phyloP scores from a whole-genome alignment of 164 flowering plant genomes.

The Malania oleifera region DNA sequence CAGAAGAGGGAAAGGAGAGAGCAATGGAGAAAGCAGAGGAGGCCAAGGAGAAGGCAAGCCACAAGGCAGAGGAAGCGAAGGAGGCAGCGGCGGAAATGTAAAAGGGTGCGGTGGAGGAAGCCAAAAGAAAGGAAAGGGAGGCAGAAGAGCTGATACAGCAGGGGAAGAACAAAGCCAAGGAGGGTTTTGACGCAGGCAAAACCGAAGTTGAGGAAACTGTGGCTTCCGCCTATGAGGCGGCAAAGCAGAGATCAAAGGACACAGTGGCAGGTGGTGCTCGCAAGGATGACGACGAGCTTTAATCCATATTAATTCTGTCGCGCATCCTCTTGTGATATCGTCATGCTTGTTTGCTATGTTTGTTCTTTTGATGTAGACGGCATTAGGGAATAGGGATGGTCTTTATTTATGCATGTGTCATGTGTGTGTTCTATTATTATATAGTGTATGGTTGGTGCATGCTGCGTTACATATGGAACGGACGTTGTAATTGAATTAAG shows the following conservation, averaged over 20 bases:
- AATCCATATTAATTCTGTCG: background rate
- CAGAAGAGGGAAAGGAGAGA: background rate
- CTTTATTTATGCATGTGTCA: no score
- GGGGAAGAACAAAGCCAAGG: conserved; percentile 26
- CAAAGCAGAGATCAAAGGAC: conserved; percentile 24
- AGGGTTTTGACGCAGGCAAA: conserved; percentile 30
- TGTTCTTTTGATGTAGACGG: no score
- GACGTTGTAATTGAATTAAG: no score
- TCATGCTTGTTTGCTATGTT: no score
- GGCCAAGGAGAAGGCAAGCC: conserved; percentile 7
- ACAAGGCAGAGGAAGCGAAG: conserved; percentile 14
- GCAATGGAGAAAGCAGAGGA: conserved; percentile 9
- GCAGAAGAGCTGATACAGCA: conserved; percentile 16
- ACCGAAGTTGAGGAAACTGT: conserved; percentile 30
- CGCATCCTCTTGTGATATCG: background rate
- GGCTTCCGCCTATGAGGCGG: conserved; percentile 24
- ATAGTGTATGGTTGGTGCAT: no score
- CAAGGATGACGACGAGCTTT: conserved; percentile 21
- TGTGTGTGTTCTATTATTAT: no score
- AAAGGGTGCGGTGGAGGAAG: conserved; percentile 21
- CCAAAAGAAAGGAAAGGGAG: conserved; percentile 12
- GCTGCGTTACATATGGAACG: no score
- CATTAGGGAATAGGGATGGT: no score
- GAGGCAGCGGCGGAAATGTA: no score
- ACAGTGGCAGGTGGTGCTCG: conserved; percentile 7